Evolutionary conservation across 2,329 filamentous ascomycete genomes (phyloP), one percentile per base, ranked within the genome.

Genomic region (Pseudogymnoascus sp.): DNA sequence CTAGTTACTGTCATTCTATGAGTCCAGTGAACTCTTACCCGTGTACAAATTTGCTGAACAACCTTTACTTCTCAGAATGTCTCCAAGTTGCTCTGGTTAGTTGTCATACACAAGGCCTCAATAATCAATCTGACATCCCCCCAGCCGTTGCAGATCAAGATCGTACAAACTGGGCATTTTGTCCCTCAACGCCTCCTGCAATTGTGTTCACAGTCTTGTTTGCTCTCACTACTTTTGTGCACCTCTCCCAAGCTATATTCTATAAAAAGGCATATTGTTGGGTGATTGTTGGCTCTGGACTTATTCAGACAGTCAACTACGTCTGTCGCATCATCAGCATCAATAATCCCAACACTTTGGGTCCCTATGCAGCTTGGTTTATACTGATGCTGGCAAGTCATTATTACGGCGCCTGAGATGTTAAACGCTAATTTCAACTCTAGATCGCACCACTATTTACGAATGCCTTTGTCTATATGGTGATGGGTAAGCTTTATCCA

Each of bases 181-280:
- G 66, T 57, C 71, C 72, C 0, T 71, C 67, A 2, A 63, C 72
- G 12, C 68, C 62, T 0, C 72, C 74, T 1, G 71, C 74, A 2
- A 65, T 71, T 18, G 30, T 75, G 0, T 72, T 75, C 57, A 63
- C 68, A 14, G 59, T 73, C 2, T 59, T 75, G 1, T 75, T 72
- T 60, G 69, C 61, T 2, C 38, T 75, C 9, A 70, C 69, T 0
- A 66, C 70, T 1, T 50, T 70, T 6, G 62, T 60, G 1, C 75
- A 76, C 62, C 41, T 71, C 2, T 57, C 65, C 1, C 74, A 75
- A 66, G 72, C 70, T 1, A 65, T 72, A 20, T 47, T 66, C 1
- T 69, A 71, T 62, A 71, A 69, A 35, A 73, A 72, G 64, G 65
- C 66, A 60, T 60, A 62, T n/a, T 57, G 60, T 39, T 66, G 64